Base-by-base conservation (phyloP, 2,329 filamentous ascomycete genomes). In the Aspergillus melleus region DNA sequence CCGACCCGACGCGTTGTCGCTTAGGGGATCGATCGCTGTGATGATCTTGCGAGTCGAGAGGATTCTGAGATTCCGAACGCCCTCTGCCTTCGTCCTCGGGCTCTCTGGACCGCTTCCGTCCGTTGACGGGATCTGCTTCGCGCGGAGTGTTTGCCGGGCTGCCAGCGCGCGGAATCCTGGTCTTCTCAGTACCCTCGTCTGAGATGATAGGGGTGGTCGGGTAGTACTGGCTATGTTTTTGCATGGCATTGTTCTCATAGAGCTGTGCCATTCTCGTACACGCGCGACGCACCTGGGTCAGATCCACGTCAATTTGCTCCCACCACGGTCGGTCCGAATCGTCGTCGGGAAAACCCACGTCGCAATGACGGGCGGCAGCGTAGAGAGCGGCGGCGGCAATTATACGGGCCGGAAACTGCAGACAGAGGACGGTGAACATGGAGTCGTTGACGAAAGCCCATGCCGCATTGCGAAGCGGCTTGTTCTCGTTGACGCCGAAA, bases 361-460 rank as follows among this genome's bases (percentile, higher is more conserved):
- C 83, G 32, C 87, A 90, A 69, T 92, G 88, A 49, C 88, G 87
- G 59, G 91, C 90, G 6, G 91, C 91, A 61, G 94, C 95, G 77
- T 96, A 97, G 26, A 99, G 85, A 19, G 92, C 89, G 26, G 88
- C 89, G 32, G 94, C 90, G 16, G 94, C 92, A 55, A 98, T 90
- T 44, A 92, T 91, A 46, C 88, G 86, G 16, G 92, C 86, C 20
- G 87, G 86, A 74, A 93, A 90, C 30, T 96, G 82, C 3, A 99
- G 83, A 61, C 93, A 96, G 52, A 98, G 82, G 46, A 89, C 86
- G 0, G 94, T 98, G 61, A 94, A 86, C 65, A 88, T 90, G 20
- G 90, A 90, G 76, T 99, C 95, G 72, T 96, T 97, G 64, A 96
- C 87, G 70, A 97, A 98, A 0, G 92, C 90, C 92, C 95, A 98